Conservation (phyloP, 176 grass and related monocot species). For the Rhipidocladum racemiflorum region DNA sequence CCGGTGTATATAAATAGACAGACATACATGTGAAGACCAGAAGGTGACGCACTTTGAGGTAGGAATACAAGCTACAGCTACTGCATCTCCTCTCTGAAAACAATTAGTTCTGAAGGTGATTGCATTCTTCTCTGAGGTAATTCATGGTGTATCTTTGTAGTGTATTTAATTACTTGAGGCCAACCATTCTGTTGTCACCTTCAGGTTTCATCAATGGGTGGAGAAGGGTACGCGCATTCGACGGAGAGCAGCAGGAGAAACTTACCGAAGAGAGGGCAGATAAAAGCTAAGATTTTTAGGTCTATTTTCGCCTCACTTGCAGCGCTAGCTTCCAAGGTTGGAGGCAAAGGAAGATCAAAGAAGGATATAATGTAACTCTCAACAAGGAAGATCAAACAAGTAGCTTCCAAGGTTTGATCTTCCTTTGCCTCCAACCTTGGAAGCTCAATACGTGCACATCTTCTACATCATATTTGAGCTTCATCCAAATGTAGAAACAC, state of each 20-base stretch:
- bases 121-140: not conserved
- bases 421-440: too few species aligned
- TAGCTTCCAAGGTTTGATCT: too few species aligned
- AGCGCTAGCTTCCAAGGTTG: not conserved
- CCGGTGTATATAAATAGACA: not conserved
- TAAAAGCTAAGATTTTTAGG: slow-evolving; percentile 16
- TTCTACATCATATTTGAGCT: too few species aligned
- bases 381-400: too few species aligned
- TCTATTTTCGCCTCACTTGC: not conserved
- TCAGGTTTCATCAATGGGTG: slow-evolving; percentile 14
- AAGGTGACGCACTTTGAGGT: not conserved
- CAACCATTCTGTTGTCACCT: not conserved
- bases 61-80: not conserved
- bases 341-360: slow-evolving; percentile 2
- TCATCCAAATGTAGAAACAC: too few species aligned
- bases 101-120: not conserved
- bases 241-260: not conserved
- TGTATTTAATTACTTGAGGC: not conserved
- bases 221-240: not conserved
- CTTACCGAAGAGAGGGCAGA: slow-evolving; percentile 17
- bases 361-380: not conserved
- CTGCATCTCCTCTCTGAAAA: not conserved
- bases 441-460: too few species aligned
- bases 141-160: not conserved
- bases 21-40: not conserved